phyloP scores from a whole-genome alignment of 2,329 filamentous ascomycete species.

The Leptographium radiaticola region DNA sequence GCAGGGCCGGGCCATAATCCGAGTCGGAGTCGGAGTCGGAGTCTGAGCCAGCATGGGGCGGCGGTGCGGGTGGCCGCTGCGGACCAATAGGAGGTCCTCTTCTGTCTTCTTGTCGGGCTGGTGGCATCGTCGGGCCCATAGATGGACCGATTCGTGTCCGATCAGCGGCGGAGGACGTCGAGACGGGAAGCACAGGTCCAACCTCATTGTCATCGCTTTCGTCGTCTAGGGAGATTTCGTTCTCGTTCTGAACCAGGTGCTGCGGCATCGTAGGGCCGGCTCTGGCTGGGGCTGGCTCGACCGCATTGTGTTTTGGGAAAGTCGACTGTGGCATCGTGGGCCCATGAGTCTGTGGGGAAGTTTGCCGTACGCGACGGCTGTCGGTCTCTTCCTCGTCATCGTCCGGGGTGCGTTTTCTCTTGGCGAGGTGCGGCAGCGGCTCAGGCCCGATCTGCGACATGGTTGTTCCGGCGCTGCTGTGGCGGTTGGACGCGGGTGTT shows the following conservation, averaged over 20 bases:
- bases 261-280: constrained; percentile 12
- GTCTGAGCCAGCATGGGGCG: constrained; percentile 19
- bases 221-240: constrained; percentile 27
- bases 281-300: constrained; percentile 2
- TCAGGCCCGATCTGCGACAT: constrained; percentile 62
- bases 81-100: constrained; percentile 14
- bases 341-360: background rate
- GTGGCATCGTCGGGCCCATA: constrained; percentile 17
- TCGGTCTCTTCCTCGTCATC: constrained; percentile 5
- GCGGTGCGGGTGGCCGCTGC: constrained; percentile 20
- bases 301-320: too few species aligned
- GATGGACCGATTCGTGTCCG: background rate
- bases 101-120: constrained; percentile 14
- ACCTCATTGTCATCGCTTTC: constrained; percentile 22
- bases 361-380: background rate
- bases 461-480: constrained; percentile 2
- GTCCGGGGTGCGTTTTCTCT: constrained; percentile 44
- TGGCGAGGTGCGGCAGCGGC: constrained; percentile 53
- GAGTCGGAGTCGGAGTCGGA: constrained; percentile 30
- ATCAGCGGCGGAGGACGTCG: background rate
- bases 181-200: background rate
- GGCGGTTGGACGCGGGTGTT: background rate
- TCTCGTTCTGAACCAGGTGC: constrained; percentile 19
- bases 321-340: too few species aligned
- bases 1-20: constrained; percentile 48